These are phyloP conservation scores for Adansonia gregorii DNA, from an alignment of 441 rosid genomes.

Conservation along the genomic window DNA sequence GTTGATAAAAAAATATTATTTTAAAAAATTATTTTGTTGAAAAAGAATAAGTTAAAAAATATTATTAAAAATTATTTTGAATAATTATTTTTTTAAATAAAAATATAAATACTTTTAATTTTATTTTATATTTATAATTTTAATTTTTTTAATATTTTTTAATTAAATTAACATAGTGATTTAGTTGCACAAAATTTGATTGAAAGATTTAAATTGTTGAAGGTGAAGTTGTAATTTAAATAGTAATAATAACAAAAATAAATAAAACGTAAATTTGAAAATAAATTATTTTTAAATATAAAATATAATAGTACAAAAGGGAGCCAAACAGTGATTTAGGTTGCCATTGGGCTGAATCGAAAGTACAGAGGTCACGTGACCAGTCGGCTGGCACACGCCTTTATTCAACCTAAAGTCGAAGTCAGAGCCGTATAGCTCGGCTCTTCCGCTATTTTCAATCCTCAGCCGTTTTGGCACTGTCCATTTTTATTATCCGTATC, in stretches of 20 bases:
- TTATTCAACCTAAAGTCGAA: background rate
- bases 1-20: no score
- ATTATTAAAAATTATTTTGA: no score
- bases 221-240: background rate
- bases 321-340: constrained; percentile 18
- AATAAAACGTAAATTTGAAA: background rate
- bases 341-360: background rate
- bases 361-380: constrained; percentile 39
- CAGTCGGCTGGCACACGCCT: constrained; percentile 28
- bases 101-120: no score
- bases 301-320: no score
- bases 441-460: constrained; percentile 17
- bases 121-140: no score
- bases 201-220: background rate
- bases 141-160: no score
- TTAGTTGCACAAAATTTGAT: no score
- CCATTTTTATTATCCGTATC: background rate
- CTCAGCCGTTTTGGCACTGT: constrained; percentile 20
- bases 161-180: no score
- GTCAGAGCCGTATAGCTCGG: constrained; percentile 31
- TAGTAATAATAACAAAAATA: background rate
- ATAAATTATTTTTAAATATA: background rate
- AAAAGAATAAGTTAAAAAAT: no score
- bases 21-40: no score
- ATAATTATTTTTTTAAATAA: no score